A percentile compares a stretch with the other conserved stretches of the same genome.
phyloP scores from a whole-genome alignment of 495 filamentous ascomycete genomes.

The Aspergillus coremiiformis region DNA sequence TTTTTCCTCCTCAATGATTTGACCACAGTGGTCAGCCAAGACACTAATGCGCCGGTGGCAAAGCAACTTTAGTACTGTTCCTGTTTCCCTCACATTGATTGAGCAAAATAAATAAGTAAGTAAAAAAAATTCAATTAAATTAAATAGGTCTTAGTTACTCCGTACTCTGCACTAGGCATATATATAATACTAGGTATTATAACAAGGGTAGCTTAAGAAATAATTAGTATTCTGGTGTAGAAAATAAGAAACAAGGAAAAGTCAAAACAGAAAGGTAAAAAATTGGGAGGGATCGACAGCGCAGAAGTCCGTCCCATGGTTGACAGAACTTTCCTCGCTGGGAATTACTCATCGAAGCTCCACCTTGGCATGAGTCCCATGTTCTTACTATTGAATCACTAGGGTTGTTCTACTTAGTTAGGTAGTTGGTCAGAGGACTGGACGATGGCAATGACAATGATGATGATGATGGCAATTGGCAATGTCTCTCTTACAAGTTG shows the following conservation, averaged over 20 bases:
- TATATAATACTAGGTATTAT: background rate
- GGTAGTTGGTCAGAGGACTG: no score
- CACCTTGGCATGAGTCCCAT: background rate
- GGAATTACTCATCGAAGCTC: background rate
- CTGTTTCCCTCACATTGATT: slow-evolving; percentile 1
- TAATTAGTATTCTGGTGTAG: background rate
- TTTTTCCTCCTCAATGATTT: background rate
- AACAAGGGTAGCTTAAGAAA: background rate
- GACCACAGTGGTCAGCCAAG: slow-evolving; percentile 2
- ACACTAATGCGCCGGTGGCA: slow-evolving; percentile 11
- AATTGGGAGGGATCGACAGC: slow-evolving; percentile 28
- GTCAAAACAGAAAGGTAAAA: background rate
- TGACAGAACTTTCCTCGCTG: slow-evolving; percentile 18
- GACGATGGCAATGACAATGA: no score
- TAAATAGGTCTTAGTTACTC: no score
- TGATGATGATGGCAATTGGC: background rate
- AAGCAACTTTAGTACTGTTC: slow-evolving; percentile 5
- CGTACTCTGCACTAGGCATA: no score
- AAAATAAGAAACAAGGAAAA: background rate
- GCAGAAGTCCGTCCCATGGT: slow-evolving; percentile 22
- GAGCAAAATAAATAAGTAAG: background rate
- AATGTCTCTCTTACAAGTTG: background rate
- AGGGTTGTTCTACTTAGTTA: no score
- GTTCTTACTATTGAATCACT: background rate
- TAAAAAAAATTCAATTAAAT: background rate